Percentiles rank a stretch among this genome's conserved stretches.
Conservation (phyloP, 345 rosid genomes). For the Eucalyptus erythrocorys region DNA sequence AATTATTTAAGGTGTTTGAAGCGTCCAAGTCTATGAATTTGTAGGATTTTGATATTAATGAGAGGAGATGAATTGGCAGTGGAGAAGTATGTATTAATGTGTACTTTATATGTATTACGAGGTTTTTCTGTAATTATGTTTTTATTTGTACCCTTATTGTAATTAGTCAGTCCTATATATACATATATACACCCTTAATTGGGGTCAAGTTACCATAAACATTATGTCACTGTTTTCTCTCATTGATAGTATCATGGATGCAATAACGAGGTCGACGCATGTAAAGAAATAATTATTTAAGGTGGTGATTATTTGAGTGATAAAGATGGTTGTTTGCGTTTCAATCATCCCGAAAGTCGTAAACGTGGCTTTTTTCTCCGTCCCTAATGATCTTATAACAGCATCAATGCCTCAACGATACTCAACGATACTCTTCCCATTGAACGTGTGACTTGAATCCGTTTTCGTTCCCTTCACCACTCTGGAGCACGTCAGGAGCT, state of each 20-base stretch:
- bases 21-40: not conserved
- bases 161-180: too few relatives aligned
- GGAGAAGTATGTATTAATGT: not conserved
- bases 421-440: not conserved
- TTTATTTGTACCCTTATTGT: fast-evolving
- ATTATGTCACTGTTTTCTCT: too few relatives aligned
- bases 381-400: not conserved
- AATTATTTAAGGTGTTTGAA: not conserved
- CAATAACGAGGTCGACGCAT: fast-evolving
- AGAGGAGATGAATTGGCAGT: not conserved
- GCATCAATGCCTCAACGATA: not conserved
- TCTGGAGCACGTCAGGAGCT: fast-evolving
- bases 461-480: not conserved
- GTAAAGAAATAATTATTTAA: not conserved
- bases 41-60: not conserved
- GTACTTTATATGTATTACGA: too few relatives aligned
- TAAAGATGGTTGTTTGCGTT: not conserved
- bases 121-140: too few relatives aligned
- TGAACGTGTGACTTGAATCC: not conserved
- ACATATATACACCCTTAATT: too few relatives aligned
- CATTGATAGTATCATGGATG: not conserved
- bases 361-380: fast-evolving
- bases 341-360: not conserved
- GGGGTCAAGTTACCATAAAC: too few relatives aligned
- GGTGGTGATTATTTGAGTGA: not conserved